Base-by-base conservation (phyloP, 176 grass and related monocot genomes). In the Thalia dealbata region DNA sequence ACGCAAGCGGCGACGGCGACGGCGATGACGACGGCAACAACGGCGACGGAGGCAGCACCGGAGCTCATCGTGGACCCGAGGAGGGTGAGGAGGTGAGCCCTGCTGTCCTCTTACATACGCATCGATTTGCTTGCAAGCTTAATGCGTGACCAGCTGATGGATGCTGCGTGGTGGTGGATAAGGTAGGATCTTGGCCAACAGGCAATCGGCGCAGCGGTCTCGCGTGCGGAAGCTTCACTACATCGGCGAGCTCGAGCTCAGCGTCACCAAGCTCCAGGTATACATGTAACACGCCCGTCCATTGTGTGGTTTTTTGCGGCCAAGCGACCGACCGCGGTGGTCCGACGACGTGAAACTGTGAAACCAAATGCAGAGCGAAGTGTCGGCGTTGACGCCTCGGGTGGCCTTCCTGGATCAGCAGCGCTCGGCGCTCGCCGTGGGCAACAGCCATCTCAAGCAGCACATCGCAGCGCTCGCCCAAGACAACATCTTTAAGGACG, bases 401-500 rank as follows among this genome's bases (percentile, higher is more conserved):
- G 92, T 96, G 56, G 87, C 89, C 42, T 92, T 96, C 72, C 86
- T 96, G 0, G 92, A 96, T 84, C 92, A 96, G 73, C 92, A 92
- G 75, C 69, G 92, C 21, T 90, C 92, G 21, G 51, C 90, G 19
- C 86, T 96, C 25, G 82, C 92, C 7, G 78, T 92, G 10, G 86
- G 86, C 45, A 96, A 92, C 71, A 88, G 92, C 84, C 86, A 92
- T 82, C 84, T 96, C 75, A 96, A 81, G 86, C 92, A 96, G 77
- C 84, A 84, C 28, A 92, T 96, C 12, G 92, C 92, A 12, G 92
- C 86, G 11, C 89, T 96, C 1, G 84, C 78, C 21, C 92, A 96
- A 60, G 92, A 92, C 71, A 96, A 88, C 58, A 85, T 96, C 68
- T 96, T 96, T 66, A 96, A 96, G 84, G 92, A 96, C 66, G 92